These are phyloP conservation scores for Amanita rimosa DNA, from an alignment of 768 basidiomycete genomes.

Conservation along the genomic window DNA sequence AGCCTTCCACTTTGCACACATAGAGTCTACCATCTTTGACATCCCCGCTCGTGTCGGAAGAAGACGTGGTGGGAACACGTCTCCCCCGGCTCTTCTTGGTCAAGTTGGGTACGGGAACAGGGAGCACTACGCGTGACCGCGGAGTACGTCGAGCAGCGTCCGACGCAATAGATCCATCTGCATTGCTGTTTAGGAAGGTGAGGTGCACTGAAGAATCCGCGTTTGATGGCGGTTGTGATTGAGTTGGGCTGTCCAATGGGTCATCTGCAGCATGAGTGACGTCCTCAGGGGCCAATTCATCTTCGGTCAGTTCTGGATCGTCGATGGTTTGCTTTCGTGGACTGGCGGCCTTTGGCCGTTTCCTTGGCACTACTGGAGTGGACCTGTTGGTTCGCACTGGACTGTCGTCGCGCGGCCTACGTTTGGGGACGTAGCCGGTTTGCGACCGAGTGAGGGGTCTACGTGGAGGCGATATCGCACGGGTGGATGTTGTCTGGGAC, in stretches of 20 bases:
- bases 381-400: neutral
- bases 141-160: slow-evolving; percentile 28
- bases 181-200: slow-evolving; percentile 8
- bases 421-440: slow-evolving; percentile 19
- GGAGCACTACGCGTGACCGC: slow-evolving; percentile 43
- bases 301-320: slow-evolving; percentile 6
- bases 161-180: slow-evolving; percentile 8
- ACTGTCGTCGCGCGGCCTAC: slow-evolving; percentile 15
- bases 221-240: neutral
- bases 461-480: slow-evolving; percentile 7
- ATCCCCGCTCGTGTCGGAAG: slow-evolving; percentile 7
- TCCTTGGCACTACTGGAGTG: neutral
- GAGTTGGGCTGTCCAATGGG: neutral
- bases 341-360: slow-evolving; percentile 3
- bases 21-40: slow-evolving; percentile 26
- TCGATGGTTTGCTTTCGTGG: slow-evolving; percentile 1
- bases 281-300: slow-evolving; percentile 3
- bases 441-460: slow-evolving; percentile 26
- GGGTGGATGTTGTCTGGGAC: neutral
- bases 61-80: slow-evolving; percentile 48
- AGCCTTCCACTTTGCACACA: slow-evolving; percentile 56
- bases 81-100: slow-evolving; percentile 76
- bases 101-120: slow-evolving; percentile 64
- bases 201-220: slow-evolving; percentile 6
- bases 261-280: neutral